Evolutionary conservation across 805 yeast species (phyloP).

Genomic region (Torulaspora franciscae): DNA sequence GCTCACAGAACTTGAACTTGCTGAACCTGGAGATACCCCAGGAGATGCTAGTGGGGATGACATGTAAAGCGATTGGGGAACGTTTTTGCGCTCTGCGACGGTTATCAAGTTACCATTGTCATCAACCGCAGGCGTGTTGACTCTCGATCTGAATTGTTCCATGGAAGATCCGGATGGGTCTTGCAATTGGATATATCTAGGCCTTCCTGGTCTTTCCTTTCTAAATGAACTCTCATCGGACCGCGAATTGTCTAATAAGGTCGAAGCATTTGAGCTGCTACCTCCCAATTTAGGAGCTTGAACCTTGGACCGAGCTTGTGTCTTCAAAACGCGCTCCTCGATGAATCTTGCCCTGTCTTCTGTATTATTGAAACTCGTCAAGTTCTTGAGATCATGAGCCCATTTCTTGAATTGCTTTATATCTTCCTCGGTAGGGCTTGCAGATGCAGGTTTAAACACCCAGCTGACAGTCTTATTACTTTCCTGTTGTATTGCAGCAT

Average conservation of each 20-base stretch:
- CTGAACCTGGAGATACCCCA: conserved; percentile 8
- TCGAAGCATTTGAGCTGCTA: conserved; percentile 7
- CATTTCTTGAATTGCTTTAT: conserved; percentile 46
- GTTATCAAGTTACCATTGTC: conserved; percentile 37
- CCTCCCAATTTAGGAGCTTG: conserved; percentile 2
- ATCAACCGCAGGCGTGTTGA: conserved; percentile 37
- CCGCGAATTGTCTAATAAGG: conserved; percentile 3
- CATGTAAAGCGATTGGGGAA: conserved; percentile 6
- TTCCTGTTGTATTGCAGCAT: conserved; percentile 15
- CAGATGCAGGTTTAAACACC: conserved; percentile 27
- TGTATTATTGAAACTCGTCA: conserved; percentile 45
- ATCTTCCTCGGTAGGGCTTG: conserved; percentile 41
- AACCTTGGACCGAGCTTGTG: conserved; percentile 15
- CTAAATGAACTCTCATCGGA: conserved; percentile 8
- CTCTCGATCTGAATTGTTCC: conserved; percentile 20
- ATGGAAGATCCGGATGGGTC: conserved; percentile 11
- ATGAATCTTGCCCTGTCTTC: conserved; percentile 47
- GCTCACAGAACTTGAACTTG: conserved; percentile 11
- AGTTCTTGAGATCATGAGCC: conserved; percentile 51
- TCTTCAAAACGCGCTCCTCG: conserved; percentile 34
- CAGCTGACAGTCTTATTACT: conserved; percentile 22
- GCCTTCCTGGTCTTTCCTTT: conserved; percentile 18
- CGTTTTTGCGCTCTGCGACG: conserved; percentile 25
- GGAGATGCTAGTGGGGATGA: conserved; percentile 12
- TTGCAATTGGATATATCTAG: conserved; percentile 29